Conservation (phyloP, 345 rosid genomes). For the Populus pruinosa region DNA sequence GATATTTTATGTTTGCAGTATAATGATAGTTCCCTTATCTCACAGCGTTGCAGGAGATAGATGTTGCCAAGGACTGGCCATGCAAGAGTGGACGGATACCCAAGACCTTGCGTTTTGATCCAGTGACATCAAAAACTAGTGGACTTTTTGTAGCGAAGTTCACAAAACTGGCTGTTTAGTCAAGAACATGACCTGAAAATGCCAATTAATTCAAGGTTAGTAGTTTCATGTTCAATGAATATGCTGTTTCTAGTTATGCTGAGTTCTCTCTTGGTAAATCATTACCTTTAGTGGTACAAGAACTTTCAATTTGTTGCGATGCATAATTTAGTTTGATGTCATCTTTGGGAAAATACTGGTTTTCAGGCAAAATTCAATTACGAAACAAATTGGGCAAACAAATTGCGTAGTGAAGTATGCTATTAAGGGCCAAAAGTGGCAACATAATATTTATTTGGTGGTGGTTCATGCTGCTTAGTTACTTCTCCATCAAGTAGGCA, state of each 20-base stretch:
- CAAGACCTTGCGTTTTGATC: conserved; percentile 80
- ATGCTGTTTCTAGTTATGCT: background rate
- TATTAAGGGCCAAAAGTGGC: background rate
- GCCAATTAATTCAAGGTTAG: background rate
- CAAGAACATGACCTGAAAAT: background rate
- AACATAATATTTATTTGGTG: no score
- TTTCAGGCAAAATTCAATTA: background rate
- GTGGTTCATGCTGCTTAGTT: no score
- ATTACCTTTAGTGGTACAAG: background rate
- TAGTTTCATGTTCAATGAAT: background rate
- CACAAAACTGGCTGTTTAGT: conserved; percentile 36
- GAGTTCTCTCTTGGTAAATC: background rate
- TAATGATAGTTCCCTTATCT: background rate
- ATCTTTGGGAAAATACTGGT: background rate
- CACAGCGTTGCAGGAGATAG: conserved; percentile 69
- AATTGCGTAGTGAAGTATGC: no score
- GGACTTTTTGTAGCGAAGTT: conserved; percentile 87
- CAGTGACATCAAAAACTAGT: conserved; percentile 78
- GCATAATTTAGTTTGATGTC: background rate
- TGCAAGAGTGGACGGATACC: conserved; percentile 68
- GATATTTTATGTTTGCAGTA: background rate
- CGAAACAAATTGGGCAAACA: background rate
- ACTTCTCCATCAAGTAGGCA: no score
- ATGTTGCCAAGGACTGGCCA: conserved; percentile 71
- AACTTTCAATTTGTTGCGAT: background rate